phyloP scores from a whole-genome alignment of 495 filamentous ascomycete genomes.

The Talaromyces borbonicus region DNA sequence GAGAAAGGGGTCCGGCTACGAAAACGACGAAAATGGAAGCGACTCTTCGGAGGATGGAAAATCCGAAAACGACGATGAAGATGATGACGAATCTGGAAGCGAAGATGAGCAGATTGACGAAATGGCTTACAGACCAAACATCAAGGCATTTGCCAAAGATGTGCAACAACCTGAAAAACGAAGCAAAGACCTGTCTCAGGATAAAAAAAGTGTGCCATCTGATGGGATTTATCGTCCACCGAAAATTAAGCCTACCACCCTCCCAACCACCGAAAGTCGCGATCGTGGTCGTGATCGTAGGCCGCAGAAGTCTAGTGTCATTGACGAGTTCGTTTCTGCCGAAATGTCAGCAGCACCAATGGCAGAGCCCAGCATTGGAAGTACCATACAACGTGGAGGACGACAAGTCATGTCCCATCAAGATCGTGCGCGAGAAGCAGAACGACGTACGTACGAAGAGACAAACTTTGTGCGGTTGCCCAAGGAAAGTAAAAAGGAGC shows the following conservation, averaged over 20 bases:
- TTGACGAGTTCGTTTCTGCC: slow-evolving; percentile 76
- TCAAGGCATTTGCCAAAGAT: slow-evolving; percentile 44
- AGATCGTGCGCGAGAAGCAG: slow-evolving; percentile 60
- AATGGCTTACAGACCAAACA: slow-evolving; percentile 59
- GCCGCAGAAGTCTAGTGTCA: slow-evolving; percentile 55
- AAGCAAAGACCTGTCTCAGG: slow-evolving; percentile 12
- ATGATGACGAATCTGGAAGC: slow-evolving; percentile 28
- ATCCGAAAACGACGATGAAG: slow-evolving; percentile 20
- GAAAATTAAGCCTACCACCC: slow-evolving; percentile 63
- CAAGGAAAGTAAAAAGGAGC: slow-evolving; percentile 69
- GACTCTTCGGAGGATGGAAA: slow-evolving; percentile 19
- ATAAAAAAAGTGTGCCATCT: slow-evolving; percentile 14
- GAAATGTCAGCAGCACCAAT: slow-evolving; percentile 71
- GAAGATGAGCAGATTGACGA: slow-evolving; percentile 45
- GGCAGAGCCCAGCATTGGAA: slow-evolving; percentile 75
- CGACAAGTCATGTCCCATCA: slow-evolving; percentile 60
- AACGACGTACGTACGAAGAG: slow-evolving; percentile 73
- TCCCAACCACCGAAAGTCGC: slow-evolving; percentile 47
- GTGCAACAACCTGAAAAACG: slow-evolving; percentile 13
- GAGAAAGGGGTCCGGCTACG: slow-evolving; percentile 10
- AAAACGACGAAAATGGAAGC: slow-evolving; percentile 18
- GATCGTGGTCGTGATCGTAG: slow-evolving; percentile 49
- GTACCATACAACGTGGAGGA: slow-evolving; percentile 63
- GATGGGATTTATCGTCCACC: slow-evolving; percentile 75
- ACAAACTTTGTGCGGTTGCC: slow-evolving; percentile 76